Evolutionary conservation across 768 basidiomycete species (phyloP), one percentile per base, ranked within the genome.

Genomic region (Termitomyces sp.): DNA sequence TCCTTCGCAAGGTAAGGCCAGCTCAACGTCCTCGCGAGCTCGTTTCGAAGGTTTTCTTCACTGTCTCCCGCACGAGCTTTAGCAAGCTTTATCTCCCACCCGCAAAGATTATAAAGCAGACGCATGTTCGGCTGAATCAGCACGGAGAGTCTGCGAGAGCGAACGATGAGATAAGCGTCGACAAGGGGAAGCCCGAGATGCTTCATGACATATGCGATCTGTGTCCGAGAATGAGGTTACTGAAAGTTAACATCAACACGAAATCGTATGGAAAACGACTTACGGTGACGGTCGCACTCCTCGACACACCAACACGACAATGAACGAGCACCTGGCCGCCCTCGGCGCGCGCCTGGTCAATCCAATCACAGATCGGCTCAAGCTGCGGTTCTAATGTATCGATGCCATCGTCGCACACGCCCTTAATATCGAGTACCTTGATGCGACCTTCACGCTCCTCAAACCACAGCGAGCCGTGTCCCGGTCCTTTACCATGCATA

Each of bases 181-280:
- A 95, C 91, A 62, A 98, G 84, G 37, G 90, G 87, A 45, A 95
- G 76, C 23, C 79, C 76, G 21, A 92, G 83, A 66, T 96, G 85
- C 69, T 95, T 92, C 95, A 98, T 98, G 67, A 97, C 90, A 72
- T 98, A 98, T 17, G 95, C 95, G 66, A 98, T 98, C 84, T 90
- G 62, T 29, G n/a, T 25, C 2, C 25, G 10, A 40, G 11, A 31
- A 2, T 47, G 21, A 40, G 34, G 3, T 16, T 35, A 16, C 16
- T 23, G 3, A 2, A 31, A 47, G 25, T 11, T n/a, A n/a, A n/a
- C n/a, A n/a, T n/a, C 40, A 29, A 25, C 49, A 45, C 12, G 27
- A 56, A 47, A 34, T 58, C 42, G 11, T 45, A 38, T 25, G 9
- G 23, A 45, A 23, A 48, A 44, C 21, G 23, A 82, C 85, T 70